Base-by-base conservation (phyloP, 148 eudicot species). In the Mesembryanthemum crystallinum region DNA sequence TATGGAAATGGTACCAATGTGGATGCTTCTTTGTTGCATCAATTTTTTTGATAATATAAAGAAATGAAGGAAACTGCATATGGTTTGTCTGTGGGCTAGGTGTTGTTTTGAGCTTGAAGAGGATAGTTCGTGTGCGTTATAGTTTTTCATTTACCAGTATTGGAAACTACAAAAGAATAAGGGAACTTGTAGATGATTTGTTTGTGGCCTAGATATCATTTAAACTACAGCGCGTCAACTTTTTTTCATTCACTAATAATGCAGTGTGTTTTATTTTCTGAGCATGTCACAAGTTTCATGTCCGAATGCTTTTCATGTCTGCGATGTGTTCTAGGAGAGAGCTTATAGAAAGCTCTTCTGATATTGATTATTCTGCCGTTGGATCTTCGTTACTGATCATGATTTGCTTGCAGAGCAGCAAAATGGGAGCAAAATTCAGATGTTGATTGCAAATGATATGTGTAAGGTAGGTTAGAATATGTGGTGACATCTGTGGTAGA, bases 331-430 rank as follows among this genome's bases (percentile, higher is more conserved):
- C n/a, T n/a, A n/a, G n/a, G n/a, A 67, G 37, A 52, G n/a, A 27
- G 49, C 52, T 72, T 78, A 66, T 57, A 21, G 11, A 54, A 63
- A 23, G 25, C 39, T 20, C 15, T 57, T 67, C 35, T 25, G 35
- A 65, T 35, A 2, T 55, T 51, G 23, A 27, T 18, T 28, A 25
- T 62, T 51, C 29, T 20, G 39, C 29, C 2, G 20, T 2, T 63
- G 24, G 43, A 23, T 62, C 30, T 39, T 64, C 9, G 54, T 70
- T 66, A 39, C 13, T 42, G 9, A 28, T 59, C 32, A 37, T 69
- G 65, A 39, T 69, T 17, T 39, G 15, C 63, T 39, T 71, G 45
- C 69, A 80, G 79, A 57, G 49, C 62, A 55, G 76, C 39, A 64
- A 63, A 20, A n/a, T 64, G 64, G 59, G 55, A 55, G 58, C 61